Conservation (phyloP, 768 basidiomycete genomes). For the Boletus reticulatus region DNA sequence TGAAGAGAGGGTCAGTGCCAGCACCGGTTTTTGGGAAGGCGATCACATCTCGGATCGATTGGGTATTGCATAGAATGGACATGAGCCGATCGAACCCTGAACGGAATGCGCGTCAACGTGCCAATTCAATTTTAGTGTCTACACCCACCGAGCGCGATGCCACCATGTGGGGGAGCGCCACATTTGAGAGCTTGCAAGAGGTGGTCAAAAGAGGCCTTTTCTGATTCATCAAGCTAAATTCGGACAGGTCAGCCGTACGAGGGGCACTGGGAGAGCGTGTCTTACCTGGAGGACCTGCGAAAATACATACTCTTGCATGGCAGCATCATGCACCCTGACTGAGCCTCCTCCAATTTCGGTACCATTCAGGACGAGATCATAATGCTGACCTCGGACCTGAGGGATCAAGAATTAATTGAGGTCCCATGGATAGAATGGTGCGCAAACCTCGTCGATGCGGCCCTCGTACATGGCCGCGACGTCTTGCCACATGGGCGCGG, state of each 20-base stretch:
- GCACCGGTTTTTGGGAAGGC: slow-evolving; percentile 91
- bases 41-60: slow-evolving; percentile 92
- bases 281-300: slow-evolving; percentile 72
- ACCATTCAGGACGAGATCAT: slow-evolving; percentile 93
- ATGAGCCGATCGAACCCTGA: slow-evolving; percentile 91
- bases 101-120: slow-evolving; percentile 4
- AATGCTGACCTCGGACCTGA: slow-evolving; percentile 92
- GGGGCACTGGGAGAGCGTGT: background rate
- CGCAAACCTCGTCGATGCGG: slow-evolving; percentile 53
- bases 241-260: slow-evolving; percentile 11
- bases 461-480: slow-evolving; percentile 73
- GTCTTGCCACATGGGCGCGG: slow-evolving; percentile 93
- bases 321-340: slow-evolving; percentile 87
- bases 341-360: slow-evolving; percentile 93
- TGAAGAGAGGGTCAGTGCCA: slow-evolving; percentile 86
- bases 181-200: slow-evolving; percentile 82
- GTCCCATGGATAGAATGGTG: background rate
- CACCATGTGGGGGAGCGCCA: slow-evolving; percentile 95
- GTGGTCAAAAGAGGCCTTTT: slow-evolving; percentile 77
- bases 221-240: slow-evolving; percentile 64
- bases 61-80: slow-evolving; percentile 83
- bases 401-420: slow-evolving; percentile 2
- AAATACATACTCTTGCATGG: slow-evolving; percentile 85
- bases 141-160: slow-evolving; percentile 80
- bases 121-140: slow-evolving; percentile 6